These are phyloP conservation scores for Biscutella laevigata DNA, from an alignment of 441 rosid species.

Conservation along the genomic window DNA sequence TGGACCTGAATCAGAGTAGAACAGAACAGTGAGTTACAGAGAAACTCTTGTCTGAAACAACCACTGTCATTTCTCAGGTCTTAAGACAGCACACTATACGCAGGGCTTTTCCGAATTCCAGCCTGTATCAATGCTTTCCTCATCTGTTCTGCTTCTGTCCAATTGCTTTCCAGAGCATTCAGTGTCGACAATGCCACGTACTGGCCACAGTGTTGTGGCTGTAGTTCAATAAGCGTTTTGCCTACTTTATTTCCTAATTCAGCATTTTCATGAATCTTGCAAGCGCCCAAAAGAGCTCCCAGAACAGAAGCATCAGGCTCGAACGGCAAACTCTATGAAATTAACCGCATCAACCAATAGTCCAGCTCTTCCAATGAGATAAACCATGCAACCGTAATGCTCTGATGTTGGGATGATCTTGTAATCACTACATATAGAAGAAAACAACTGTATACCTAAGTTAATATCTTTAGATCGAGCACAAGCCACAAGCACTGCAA, in stretches of 20 bases:
- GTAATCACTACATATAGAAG: constrained; percentile 29
- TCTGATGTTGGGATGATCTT: constrained; percentile 45
- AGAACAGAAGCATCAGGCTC: constrained; percentile 53
- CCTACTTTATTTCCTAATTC: constrained; percentile 46
- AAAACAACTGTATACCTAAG: constrained; percentile 38
- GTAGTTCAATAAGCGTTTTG: constrained; percentile 35
- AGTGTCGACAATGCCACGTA: constrained; percentile 40
- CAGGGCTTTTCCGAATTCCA: constrained; percentile 41
- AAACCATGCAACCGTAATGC: constrained; percentile 66
- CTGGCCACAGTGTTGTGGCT: constrained; percentile 42
- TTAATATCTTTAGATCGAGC: constrained; percentile 44
- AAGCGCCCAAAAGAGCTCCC: constrained; percentile 62
- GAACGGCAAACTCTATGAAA: constrained; percentile 39
- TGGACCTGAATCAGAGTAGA: background rate
- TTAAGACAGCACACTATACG: constrained; percentile 32
- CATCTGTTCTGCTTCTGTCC: constrained; percentile 43
- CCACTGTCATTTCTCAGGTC: constrained; percentile 8
- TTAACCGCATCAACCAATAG: constrained; percentile 42
- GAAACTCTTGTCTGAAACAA: constrained; percentile 15
- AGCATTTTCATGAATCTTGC: constrained; percentile 49
- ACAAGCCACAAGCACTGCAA: constrained; percentile 58
- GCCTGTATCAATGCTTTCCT: constrained; percentile 39
- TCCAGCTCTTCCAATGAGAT: constrained; percentile 76
- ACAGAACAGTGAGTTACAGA: background rate
- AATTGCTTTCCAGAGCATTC: constrained; percentile 39